Evolutionary conservation across 2,329 filamentous ascomycete species (phyloP), one percentile per base, ranked within the genome.

Genomic region (Blastomyces parvus): DNA sequence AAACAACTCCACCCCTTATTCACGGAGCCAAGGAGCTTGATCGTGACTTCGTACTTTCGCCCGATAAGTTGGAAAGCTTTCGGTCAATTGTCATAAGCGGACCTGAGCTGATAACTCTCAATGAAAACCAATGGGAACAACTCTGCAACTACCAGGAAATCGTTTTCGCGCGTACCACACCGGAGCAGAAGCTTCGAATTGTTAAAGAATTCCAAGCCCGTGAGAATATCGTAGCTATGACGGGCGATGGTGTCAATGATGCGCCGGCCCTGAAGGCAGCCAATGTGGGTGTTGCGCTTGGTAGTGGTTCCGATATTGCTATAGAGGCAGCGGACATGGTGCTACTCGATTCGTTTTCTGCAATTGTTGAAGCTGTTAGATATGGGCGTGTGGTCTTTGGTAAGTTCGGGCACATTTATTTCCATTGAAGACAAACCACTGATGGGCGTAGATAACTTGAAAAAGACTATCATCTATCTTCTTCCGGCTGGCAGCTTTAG

Each of bases 101-200:
- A 0, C 78, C 84, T 0, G 86, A 92, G 63, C 78, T 92, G 30
- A 82, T 86, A 59, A 79, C 79, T 0, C 80, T 91, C 2, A 87
- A 84, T 63, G 83, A 87, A 11, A 70, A 82, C 46, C 88, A 91
- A 72, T 92, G 89, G 88, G 81, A 86, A 64, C 79, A 81, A 40
- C 79, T 92, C 1, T 81, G 81, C 38, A 70, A 76, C 9, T 91
- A 91, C 67, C 80, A 85, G 33, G 88, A 91, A 70, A 87, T 91
- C 46, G 86, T 91, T 14, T 91, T 91, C 71, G 86, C 88, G 0
- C 81, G 88, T 14, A 91, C 88, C 0, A 91, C 88, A 0, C 88
- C 88, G 0, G 88, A 91, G 70, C 88, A 91, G 71, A 92, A 92
- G 72, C 82, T 91, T 7, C 85, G 87, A 42, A 91, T 91, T 65